A percentile compares a stretch with the other conserved stretches of the same genome.
Evolutionary conservation across 228 moss, liverwort and hornwort species (phyloP).

Genomic region (Sphagnum magellanicum): DNA sequence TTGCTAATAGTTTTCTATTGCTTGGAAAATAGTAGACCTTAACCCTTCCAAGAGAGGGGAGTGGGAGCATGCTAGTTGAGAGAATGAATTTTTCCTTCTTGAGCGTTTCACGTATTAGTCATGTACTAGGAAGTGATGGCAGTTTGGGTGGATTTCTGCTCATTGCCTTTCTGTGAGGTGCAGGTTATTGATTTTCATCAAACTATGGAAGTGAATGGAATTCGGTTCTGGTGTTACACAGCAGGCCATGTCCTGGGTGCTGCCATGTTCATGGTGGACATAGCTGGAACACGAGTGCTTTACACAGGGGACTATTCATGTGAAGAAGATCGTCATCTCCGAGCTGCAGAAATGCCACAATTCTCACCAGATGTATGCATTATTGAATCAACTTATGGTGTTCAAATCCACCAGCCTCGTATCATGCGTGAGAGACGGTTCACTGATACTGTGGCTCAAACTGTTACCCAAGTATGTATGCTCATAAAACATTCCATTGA

Average conservation of each 20-base stretch:
- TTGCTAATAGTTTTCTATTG: background rate
- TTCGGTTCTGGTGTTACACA: slow-evolving; percentile 97
- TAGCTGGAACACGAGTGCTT: slow-evolving; percentile 87
- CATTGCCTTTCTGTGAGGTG: background rate
- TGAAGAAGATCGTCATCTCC: slow-evolving; percentile 93
- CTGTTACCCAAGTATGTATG: slow-evolving; percentile 53
- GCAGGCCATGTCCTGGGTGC: slow-evolving; percentile 96
- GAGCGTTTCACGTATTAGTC: too few relatives aligned
- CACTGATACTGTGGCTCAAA: slow-evolving; percentile 87
- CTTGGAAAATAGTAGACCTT: too few relatives aligned
- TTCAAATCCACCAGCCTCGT: slow-evolving; percentile 91
- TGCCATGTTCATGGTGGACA: slow-evolving; percentile 99
- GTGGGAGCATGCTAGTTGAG: too few relatives aligned
- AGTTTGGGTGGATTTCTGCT: too few relatives aligned
- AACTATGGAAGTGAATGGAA: slow-evolving; percentile 98
- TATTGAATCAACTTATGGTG: slow-evolving; percentile 94
- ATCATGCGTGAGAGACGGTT: slow-evolving; percentile 73
- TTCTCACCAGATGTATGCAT: slow-evolving; percentile 97
- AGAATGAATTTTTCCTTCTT: too few relatives aligned
- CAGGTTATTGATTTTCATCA: slow-evolving; percentile 99
- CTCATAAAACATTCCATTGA: too few relatives aligned
- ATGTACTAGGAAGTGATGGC: too few relatives aligned
- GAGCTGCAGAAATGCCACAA: slow-evolving; percentile 91
- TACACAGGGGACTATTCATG: slow-evolving; percentile 96
- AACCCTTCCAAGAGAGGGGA: too few relatives aligned